Conservation (phyloP, 306 rosid species). For the Sicyos edulis region DNA sequence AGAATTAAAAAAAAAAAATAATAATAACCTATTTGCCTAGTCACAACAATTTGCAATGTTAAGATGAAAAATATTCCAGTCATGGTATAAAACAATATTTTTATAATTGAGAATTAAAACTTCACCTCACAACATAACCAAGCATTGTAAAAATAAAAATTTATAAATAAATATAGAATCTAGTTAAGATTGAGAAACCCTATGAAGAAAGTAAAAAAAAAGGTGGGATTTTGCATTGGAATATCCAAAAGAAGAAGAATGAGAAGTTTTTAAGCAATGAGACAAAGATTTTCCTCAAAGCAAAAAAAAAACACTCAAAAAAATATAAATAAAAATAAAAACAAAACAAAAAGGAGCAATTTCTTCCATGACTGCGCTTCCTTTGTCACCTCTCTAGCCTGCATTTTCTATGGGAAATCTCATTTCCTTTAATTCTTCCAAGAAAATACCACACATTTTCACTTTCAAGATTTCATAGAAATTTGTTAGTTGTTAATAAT, state of each 20-base stretch:
- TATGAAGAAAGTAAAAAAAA: not conserved
- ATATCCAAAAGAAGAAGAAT: conserved; percentile 6
- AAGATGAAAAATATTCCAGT: not conserved
- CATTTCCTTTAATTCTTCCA: conserved; percentile 10
- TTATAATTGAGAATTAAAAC: too few species aligned
- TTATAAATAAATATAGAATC: not conserved
- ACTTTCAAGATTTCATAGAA: not conserved
- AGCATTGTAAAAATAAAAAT: too few species aligned
- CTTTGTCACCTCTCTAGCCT: not conserved
- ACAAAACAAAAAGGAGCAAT: not conserved
- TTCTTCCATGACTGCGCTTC: conserved; percentile 12
- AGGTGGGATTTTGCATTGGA: not conserved
- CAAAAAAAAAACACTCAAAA: not conserved
- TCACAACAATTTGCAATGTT: not conserved
- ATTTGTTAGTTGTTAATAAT: not conserved
- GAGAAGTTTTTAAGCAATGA: not conserved
- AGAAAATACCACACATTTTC: not conserved
- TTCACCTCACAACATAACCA: too few species aligned
- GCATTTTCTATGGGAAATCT: conserved; percentile 6
- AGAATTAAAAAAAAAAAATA: too few species aligned
- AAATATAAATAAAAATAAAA: not conserved
- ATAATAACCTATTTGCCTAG: not conserved
- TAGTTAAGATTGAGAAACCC: conserved; percentile 12
- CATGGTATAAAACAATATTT: not conserved
- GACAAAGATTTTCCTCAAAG: not conserved